Evolutionary conservation across 2,329 filamentous ascomycete species (phyloP).

Genomic region (Gyromitra esculenta): DNA sequence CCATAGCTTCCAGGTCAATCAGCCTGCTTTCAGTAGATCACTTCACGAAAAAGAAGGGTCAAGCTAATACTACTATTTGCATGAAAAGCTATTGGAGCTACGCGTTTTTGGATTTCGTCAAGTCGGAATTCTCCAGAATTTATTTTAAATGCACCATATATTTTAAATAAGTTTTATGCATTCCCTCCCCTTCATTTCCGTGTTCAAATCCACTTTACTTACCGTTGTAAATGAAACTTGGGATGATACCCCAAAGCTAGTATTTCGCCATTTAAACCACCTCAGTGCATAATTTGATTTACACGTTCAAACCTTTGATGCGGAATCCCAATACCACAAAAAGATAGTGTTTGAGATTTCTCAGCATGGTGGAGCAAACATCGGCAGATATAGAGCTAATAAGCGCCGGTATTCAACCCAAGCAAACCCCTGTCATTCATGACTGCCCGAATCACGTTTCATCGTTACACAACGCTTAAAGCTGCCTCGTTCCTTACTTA

Average conservation of each 20-base stretch:
- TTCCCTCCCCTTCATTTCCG: background rate
- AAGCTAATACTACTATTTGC: background rate
- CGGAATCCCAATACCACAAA: background rate
- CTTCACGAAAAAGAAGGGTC: background rate
- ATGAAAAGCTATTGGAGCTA: background rate
- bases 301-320: background rate
- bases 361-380: background rate
- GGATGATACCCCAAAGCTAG: background rate
- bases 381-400: background rate
- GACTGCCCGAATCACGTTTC: background rate
- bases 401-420: constrained; percentile 12
- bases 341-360: background rate
- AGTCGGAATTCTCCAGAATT: background rate
- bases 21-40: background rate
- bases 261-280: background rate
- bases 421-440: background rate
- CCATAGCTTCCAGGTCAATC: background rate
- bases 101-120: background rate
- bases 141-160: background rate
- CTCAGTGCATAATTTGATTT: background rate
- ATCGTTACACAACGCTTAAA: background rate
- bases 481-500: background rate
- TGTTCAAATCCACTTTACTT: background rate
- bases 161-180: background rate
- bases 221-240: background rate